These are phyloP conservation scores for Backusella parvicylindrica DNA, from an alignment of 192 early-diverging fungal genomes.

Conservation along the genomic window DNA sequence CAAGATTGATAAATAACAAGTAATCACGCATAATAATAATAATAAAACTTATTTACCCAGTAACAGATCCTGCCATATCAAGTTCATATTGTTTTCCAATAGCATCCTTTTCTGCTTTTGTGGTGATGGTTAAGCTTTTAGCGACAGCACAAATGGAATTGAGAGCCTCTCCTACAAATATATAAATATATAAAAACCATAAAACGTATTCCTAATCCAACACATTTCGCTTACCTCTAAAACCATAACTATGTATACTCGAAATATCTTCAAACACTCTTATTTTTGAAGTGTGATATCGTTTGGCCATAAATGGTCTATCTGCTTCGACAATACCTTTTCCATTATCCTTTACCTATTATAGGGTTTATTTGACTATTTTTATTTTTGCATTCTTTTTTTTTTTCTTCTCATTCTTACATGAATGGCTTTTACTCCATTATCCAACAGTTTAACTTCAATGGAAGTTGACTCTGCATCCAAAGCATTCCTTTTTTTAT, in stretches of 20 bases:
- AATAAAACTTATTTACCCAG: constrained; percentile 15
- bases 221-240: constrained; percentile 38
- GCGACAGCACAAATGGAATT: constrained; percentile 36
- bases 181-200: too few relatives aligned
- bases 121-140: constrained; percentile 25
- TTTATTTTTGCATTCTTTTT: background rate
- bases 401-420: constrained; percentile 9
- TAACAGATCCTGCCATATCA: constrained; percentile 25
- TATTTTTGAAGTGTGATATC: constrained; percentile 39
- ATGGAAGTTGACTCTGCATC: constrained; percentile 37
- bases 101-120: constrained; percentile 27
- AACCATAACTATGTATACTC: constrained; percentile 33
- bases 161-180: constrained; percentile 33
- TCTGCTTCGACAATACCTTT: constrained; percentile 33
- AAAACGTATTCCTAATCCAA: too few relatives aligned
- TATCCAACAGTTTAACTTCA: constrained; percentile 29
- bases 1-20: background rate
- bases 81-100: constrained; percentile 32
- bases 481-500: constrained; percentile 35
- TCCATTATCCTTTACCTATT: constrained; percentile 39
- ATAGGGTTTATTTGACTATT: background rate
- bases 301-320: constrained; percentile 30
- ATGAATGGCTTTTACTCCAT: constrained; percentile 33
- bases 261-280: constrained; percentile 28
- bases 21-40: background rate